These are phyloP conservation scores for Rhizophora mangle DNA, from an alignment of 345 rosid genomes.

Conservation along the genomic window DNA sequence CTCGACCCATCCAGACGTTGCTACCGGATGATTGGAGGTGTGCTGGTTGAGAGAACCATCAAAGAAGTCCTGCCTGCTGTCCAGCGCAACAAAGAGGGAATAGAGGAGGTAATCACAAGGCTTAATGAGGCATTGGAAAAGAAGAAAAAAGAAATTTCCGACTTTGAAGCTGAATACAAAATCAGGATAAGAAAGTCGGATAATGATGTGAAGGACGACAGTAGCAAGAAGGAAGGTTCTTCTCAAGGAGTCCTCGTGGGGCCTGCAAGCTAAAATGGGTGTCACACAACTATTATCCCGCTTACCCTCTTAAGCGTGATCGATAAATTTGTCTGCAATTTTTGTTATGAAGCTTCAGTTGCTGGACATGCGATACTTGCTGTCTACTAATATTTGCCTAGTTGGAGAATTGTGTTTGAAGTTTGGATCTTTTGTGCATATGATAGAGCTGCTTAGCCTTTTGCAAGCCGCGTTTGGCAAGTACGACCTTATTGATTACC, in stretches of 20 bases:
- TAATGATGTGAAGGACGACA: constrained; percentile 41
- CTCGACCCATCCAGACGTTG: constrained; percentile 81
- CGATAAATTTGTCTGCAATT: background rate
- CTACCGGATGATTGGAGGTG: constrained; percentile 92
- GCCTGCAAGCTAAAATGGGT: constrained; percentile 58
- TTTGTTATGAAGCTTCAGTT: background rate
- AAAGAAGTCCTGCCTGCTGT: constrained; percentile 93
- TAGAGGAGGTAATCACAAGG: constrained; percentile 80
- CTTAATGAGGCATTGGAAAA: constrained; percentile 77
- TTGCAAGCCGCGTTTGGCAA: too few species aligned
- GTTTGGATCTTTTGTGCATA: too few species aligned
- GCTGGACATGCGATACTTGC: background rate
- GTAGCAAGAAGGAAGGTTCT: constrained; percentile 65
- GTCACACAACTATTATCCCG: constrained; percentile 8
- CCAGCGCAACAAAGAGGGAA: constrained; percentile 87
- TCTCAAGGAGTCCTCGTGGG: constrained; percentile 99
- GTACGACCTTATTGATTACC: too few species aligned
- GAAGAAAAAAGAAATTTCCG: constrained; percentile 76
- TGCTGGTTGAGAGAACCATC: constrained; percentile 89
- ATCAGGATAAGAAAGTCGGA: constrained; percentile 73
- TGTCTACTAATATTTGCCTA: background rate
- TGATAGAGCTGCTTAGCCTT: too few species aligned
- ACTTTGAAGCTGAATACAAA: constrained; percentile 80
- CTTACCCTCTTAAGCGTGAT: background rate
- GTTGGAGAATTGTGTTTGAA: constrained; percentile 6